Conservation (phyloP, 2,329 filamentous ascomycete species). For the Purpureocillium takamizusanense region DNA sequence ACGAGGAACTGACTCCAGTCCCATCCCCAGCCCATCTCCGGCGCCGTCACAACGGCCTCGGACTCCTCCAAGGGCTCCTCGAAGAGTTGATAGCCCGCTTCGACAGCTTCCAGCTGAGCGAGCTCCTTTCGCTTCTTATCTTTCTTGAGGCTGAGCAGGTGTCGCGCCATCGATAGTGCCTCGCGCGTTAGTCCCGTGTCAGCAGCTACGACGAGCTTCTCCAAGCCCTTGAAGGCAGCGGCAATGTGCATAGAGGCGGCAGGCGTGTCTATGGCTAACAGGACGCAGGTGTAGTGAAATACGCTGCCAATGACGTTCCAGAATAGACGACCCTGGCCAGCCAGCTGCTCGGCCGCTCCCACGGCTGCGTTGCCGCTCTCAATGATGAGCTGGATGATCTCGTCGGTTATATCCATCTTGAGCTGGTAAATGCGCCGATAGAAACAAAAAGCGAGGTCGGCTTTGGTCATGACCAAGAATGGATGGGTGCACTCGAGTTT, state of each 20-base stretch:
- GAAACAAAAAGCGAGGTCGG: conserved; percentile 13
- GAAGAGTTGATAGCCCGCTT: conserved; percentile 6
- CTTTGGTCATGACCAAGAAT: conserved; percentile 12
- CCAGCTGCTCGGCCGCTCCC: conserved; percentile 9
- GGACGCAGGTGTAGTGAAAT: conserved; percentile 13
- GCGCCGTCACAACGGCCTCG: conserved; percentile 1
- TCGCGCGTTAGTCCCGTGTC: conserved; percentile 12
- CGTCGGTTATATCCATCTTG: conserved; percentile 8
- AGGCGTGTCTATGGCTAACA: conserved; percentile 12
- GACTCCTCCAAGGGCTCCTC: conserved; percentile 2
- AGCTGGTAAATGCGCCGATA: conserved; percentile 14
- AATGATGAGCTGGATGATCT: conserved; percentile 9
- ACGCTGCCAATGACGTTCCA: conserved; percentile 15
- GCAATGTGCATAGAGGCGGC: conserved; percentile 6
- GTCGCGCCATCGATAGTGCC: conserved; percentile 11
- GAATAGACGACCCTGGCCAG: conserved; percentile 10
- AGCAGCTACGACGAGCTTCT: conserved; percentile 8
- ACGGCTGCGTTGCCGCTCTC: conserved; percentile 9
- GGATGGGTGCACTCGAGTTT: conserved; percentile 7
- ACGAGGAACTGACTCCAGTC: conserved; percentile 12
- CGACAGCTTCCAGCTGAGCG: conserved; percentile 10
- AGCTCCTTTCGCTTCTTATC: conserved; percentile 12
- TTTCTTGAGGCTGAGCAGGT: conserved; percentile 9
- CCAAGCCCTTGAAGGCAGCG: conserved; percentile 9
- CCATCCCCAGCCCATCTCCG: conserved; percentile 7